Conservation (phyloP, 768 basidiomycete genomes). For the Russula sp. region DNA sequence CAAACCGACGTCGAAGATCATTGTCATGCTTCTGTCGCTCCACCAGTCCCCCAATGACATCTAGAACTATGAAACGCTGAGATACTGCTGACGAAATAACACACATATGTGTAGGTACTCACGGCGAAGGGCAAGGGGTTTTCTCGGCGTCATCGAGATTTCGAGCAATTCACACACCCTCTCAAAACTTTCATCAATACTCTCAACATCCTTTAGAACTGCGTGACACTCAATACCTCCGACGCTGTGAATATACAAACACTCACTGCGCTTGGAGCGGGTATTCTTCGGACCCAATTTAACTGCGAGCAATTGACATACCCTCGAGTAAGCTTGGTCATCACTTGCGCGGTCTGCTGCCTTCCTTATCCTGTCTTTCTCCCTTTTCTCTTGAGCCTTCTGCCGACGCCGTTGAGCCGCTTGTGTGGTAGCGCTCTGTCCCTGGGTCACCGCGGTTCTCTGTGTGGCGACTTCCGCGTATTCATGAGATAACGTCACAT, state of each 20-base stretch:
- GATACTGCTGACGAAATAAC: background rate
- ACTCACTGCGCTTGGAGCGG: slow-evolving; percentile 2
- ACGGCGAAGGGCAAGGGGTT: slow-evolving; percentile 1
- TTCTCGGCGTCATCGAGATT: background rate
- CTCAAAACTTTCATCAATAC: background rate
- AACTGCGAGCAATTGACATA: background rate
- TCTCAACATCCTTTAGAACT: background rate
- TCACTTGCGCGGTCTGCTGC: background rate
- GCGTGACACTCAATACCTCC: background rate
- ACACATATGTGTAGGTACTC: background rate
- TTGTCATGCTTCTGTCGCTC: background rate
- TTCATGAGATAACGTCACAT: no score
- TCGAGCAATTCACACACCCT: background rate
- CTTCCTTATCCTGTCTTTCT: background rate
- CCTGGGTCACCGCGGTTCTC: background rate
- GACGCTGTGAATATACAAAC: no score
- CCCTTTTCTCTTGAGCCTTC: background rate
- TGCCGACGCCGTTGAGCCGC: background rate
- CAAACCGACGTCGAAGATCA: background rate
- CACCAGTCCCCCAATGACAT: background rate
- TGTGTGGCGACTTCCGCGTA: background rate
- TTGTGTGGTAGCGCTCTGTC: background rate
- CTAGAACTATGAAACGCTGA: background rate
- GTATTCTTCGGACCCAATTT: background rate
- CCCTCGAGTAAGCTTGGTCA: background rate